Base-by-base conservation (phyloP, 208 protist species). In the Trypanosoma avium region DNA sequence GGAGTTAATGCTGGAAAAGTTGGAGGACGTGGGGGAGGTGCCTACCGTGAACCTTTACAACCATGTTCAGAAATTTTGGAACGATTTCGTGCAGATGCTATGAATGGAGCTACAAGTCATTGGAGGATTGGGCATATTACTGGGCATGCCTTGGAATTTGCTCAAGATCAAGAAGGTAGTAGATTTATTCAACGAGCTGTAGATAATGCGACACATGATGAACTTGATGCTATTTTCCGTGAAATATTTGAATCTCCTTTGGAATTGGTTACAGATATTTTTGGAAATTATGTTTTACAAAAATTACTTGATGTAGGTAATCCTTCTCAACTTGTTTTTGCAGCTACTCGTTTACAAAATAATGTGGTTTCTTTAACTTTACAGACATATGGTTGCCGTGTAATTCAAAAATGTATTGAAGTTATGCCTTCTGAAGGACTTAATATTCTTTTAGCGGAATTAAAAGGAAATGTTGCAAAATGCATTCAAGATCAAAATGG, bases 401-500 rank as follows among this genome's bases (percentile, higher is more conserved):
- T 99, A 8, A 96, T 99, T 42, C 98, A 99, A 72, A 99, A 99
- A 87, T 97, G 95, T 50, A 86, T 98, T 56, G 95, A 98, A 69
- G 83, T 96, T 46, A 90, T 97, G 79, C 80, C 86, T 8, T 62
- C 56, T 8, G 80, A 82, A 4, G 90, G 93, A 46, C 77, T 97
- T 56, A 79, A 92, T 19, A 81, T 98, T 56, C 86, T 93, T 49
- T 68, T 98, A 12, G 46, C 79, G 0, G 98, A 99, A 82, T 88
- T 99, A 12, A 79, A 98, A 56, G 94, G 89, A 38, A 87, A 98
- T 76, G 95, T 99, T 9, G 80, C 97, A 24, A 83, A 88, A 54
- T 99, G 98, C 68, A 98, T 99, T 29, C 96, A 98, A 57, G 98
- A 99, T 65, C 98, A 99, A 80, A 99, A 99, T 77, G 98, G 98